Percentiles rank a stretch among this genome's conserved stretches.
These are phyloP conservation scores for Perkinsus marinus DNA, from an alignment of 169 alveolate species.

Conservation along the genomic window DNA sequence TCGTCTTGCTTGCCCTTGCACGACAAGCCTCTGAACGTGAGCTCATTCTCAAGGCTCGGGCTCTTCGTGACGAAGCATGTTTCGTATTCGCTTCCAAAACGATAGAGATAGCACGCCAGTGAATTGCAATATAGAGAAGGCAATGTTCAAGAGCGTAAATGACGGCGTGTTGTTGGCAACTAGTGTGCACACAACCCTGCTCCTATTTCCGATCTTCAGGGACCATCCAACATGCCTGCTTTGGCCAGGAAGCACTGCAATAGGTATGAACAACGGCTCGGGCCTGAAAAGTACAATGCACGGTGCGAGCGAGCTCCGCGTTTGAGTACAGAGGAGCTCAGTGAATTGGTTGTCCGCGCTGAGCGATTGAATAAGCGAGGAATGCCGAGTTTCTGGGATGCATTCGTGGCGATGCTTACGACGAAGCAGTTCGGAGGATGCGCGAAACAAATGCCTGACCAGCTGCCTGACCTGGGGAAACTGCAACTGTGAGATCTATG, in stretches of 20 bases:
- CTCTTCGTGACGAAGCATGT: no score
- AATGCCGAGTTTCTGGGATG: not conserved
- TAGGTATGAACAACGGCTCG: not conserved
- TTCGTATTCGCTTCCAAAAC: no score
- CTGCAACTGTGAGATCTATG: not conserved
- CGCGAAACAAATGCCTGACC: not conserved
- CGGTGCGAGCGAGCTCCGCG: not conserved
- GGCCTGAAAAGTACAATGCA: not conserved
- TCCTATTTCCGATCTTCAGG: not conserved
- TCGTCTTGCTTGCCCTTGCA: not conserved
- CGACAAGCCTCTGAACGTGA: not conserved
- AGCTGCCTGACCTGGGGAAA: not conserved
- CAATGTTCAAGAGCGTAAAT: no score
- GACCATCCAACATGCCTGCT: not conserved
- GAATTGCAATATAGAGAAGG: no score
- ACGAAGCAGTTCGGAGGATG: not conserved
- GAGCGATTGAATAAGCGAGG: not conserved
- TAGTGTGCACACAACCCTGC: not conserved
- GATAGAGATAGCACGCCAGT: no score
- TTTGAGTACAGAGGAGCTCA: not conserved
- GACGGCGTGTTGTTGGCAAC: no score
- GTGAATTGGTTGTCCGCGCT: not conserved
- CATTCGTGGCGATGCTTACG: not conserved
- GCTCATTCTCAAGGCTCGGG: no score
- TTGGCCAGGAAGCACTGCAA: not conserved